Base-by-base conservation (phyloP, 192 early-diverging fungal species). In the Gaertneriomyces semiglobifer region DNA sequence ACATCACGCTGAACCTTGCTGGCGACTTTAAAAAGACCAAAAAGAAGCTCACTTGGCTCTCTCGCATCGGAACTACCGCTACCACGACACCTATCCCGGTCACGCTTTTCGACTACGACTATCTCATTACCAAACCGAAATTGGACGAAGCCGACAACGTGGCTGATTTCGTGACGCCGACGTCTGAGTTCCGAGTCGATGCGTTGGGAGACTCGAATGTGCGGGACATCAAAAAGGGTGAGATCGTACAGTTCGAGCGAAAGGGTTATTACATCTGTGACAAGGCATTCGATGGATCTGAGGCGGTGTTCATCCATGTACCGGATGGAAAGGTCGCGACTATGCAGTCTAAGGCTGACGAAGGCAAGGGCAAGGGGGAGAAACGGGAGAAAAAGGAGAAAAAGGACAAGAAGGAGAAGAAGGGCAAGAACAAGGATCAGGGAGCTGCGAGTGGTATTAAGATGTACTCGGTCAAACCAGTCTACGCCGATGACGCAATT, bases 1-100 rank as follows among this genome's bases (percentile, higher is more conserved):
- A 86, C 20, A 68, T 94, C 55, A 80, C 85, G 53, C 74, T 98
- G 52, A 88, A 98, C 72, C 84, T 96, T 61, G 90, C 88, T 42
- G 94, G 94, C 58, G 95, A 99, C 74, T 95, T 96, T 70, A 98
- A 96, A 74, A 89, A 91, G 74, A 99, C 97, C 59, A 94, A 98
- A 83, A 96, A 94, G 87, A 98, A 98, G 88, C 73, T 99, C 56
- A 95, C 95, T 2, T 99, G 97, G 97, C 86, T 99, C 64, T 73
- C 79, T 11, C 71, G 71, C 25, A 53, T 71, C 10, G 63, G 56
- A 14, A 76, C 79, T 42, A 79, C 81, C 56, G 71, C 75, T 38
- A 81, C 79, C 9, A 65, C 79, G 18, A 86, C 88, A 61, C 77
- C 89, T 4, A 82, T 88, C 6, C 78, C 86, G 58, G 80, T 86